Base-by-base conservation (phyloP, 768 basidiomycete genomes). In the Cystobasidiopsis lactophilus region DNA sequence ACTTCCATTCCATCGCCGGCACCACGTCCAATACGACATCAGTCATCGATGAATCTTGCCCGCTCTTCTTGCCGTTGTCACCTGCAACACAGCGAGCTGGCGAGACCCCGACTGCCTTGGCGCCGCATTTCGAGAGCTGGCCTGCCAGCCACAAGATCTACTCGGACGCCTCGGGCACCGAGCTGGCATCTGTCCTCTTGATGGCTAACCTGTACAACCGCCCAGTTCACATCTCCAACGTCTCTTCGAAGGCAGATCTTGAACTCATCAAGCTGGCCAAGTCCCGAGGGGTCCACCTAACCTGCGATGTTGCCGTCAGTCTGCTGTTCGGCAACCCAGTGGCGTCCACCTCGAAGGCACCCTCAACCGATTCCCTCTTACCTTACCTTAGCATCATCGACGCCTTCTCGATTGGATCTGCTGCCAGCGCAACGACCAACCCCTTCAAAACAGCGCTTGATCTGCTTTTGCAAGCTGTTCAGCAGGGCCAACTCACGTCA, bases 291-390 rank as follows among this genome's bases (percentile, higher is more conserved):
- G 75, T 96, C 60, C 82, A 84, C 62, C 91, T 95, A 47, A 95
- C 91, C 2, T 96, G 91, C 66, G 93, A 98, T 60, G 85, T 93
- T 30, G 79, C 88, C 14, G 74, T 95, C 47, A 95, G 82, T 67
- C 75, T 84, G 18, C 70, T 98, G 50, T 95, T 93, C 75, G 89
- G 85, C 70, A 76, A 75, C 2, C 72, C 69, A 41, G 80, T 80
- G n/a, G n/a, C n/a, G n/a, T n/a, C 51, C 73, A 83, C 55, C 89
- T 77, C 70, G 78, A 80, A 1, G 69, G 68, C 1, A 72, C 77
- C 19, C 69, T 70, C 2, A 70, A 72, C 58, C 73, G 93, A 37
- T 89, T 88, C 77, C 3, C 70, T 96, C 16, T 96, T 91, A 91
- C 70, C 77, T 52, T 82, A 83, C 62, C 65, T 96, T 30, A 76